phyloP scores from a whole-genome alignment of 2,329 filamentous ascomycete species.

The Ophiostoma sp. region DNA sequence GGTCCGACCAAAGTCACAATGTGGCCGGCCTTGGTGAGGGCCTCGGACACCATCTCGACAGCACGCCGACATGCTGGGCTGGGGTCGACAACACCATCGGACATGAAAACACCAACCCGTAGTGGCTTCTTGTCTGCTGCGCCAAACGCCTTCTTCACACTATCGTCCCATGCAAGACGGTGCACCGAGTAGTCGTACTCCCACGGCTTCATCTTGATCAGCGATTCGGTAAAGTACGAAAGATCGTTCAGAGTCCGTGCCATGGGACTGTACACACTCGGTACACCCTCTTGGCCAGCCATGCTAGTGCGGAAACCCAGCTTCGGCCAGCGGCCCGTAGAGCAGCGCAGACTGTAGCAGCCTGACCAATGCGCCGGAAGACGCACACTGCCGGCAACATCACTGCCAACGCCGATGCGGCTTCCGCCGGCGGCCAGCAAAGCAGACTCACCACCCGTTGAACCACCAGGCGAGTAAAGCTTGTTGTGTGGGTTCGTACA shows the following conservation, averaged over 20 bases:
- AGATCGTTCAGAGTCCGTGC: conserved; percentile 48
- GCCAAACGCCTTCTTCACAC: conserved; percentile 53
- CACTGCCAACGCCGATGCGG: conserved; percentile 36
- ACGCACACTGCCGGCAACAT: conserved; percentile 31
- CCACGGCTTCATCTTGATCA: conserved; percentile 60
- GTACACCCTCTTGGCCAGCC: conserved; percentile 55
- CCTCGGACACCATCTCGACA: conserved; percentile 54
- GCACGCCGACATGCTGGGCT: conserved; percentile 56
- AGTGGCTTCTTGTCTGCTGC: conserved; percentile 41
- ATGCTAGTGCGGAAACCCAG: conserved; percentile 30
- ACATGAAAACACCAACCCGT: conserved; percentile 49
- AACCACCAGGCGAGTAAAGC: conserved; percentile 35
- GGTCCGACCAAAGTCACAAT: conserved; percentile 53
- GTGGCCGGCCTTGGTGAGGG: conserved; percentile 57
- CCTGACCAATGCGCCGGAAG: conserved; percentile 34
- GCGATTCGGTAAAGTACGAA: conserved; percentile 46
- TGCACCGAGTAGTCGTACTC: conserved; percentile 75
- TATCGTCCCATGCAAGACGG: conserved; percentile 71
- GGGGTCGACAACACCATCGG: conserved; percentile 46
- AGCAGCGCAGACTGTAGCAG: conserved; percentile 34
- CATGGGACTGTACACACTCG: conserved; percentile 57
- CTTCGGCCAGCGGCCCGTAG: conserved; percentile 30
- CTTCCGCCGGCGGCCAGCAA: conserved; percentile 35
- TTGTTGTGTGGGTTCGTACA: conserved; percentile 37
- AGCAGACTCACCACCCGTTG: conserved; percentile 38